Base-by-base conservation (phyloP, 257 asterid species). In the Ilex asprella region DNA sequence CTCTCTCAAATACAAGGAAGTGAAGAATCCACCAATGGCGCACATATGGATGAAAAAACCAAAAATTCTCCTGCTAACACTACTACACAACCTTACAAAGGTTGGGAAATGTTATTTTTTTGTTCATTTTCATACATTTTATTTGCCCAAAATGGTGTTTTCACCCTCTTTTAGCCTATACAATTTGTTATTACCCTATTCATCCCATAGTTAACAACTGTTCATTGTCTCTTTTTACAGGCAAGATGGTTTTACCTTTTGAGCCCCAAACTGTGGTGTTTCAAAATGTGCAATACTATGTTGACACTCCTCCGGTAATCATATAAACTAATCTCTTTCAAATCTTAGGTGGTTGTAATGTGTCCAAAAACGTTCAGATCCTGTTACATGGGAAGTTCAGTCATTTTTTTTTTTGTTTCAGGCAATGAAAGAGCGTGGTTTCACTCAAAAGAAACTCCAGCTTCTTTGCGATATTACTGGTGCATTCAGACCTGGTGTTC, bases 371-470 rank as follows among this genome's bases (percentile, higher is more conserved):
- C 1, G 5, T 6, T 15, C n/a, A 16, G 10, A 7, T 15, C 27
- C 29, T n/a, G 30, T 53, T 35, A 35, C 41, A 1, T 35, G 41
- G 41, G 41, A 35, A 35, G 41, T 35, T 35, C 41, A 64, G 13
- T 55, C 30, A 30, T 8, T 55, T 46, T 16, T 39, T 39, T 43
- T 50, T 56, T 61, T 7, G 27, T 16, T 30, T 61, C 68, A 84
- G 91, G 86, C 78, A 30, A 81, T 79, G 88, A 81, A 63, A 71
- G 82, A 81, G 66, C 86, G 49, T 31, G 88, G 88, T 64, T 81
- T 68, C 63, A 55, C 78, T 14, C 58, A 77, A 50, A 76, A 81
- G 56, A 77, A 55, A 56, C 77, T 83, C 29, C 81, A 71, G 47
- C 84, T 83, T 63, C 89, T 83, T 58, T 21, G 64, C 44, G 84